These are phyloP conservation scores for Ceratocystis huliohia DNA, from an alignment of 2,329 filamentous ascomycete genomes.

Conservation along the genomic window DNA sequence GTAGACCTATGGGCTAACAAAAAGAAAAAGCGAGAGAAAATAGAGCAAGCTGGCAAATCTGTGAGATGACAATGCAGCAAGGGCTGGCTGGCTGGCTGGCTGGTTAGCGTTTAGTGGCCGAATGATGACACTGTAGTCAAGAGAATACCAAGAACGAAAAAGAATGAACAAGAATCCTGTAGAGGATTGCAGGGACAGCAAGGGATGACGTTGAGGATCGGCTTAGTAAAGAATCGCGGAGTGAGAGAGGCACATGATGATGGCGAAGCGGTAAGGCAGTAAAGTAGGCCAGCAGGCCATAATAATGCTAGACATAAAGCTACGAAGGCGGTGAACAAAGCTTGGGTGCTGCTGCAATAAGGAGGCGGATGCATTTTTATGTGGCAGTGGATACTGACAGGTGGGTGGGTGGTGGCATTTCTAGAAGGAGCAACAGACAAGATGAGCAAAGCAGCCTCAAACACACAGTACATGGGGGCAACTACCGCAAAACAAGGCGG, in stretches of 20 bases:
- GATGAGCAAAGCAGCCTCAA: background rate
- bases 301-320: background rate
- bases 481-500: background rate
- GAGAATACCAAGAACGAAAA: background rate
- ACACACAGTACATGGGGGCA: background rate
- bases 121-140: too few relatives aligned
- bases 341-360: background rate
- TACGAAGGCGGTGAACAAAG: background rate
- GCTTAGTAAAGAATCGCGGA: background rate
- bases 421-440: background rate
- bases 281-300: background rate
- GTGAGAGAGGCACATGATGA: background rate
- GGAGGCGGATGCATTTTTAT: constrained; percentile 5
- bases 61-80: background rate
- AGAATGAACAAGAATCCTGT: background rate
- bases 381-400: background rate
- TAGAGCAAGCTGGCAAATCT: background rate
- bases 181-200: background rate
- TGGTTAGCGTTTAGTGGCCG: too few relatives aligned
- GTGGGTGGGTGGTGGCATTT: background rate
- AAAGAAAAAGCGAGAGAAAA: background rate
- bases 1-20: background rate
- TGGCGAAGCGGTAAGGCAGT: background rate
- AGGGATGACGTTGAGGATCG: background rate
- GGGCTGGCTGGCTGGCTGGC: background rate